These are phyloP conservation scores for Skeletonema potamos DNA, from an alignment of 108 stramenopile genomes.

Conservation along the genomic window DNA sequence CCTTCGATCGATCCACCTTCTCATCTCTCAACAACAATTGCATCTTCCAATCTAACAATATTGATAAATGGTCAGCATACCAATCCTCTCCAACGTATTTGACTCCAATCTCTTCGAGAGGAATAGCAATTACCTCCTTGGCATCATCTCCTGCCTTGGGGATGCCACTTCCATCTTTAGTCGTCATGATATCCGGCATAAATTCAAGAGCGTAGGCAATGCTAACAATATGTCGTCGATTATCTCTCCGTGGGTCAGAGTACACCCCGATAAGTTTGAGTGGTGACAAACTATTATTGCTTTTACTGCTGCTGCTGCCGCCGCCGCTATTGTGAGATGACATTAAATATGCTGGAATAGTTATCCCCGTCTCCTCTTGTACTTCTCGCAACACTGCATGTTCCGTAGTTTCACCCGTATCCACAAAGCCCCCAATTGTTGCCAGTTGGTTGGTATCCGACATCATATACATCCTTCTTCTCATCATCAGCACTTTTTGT, in stretches of 20 bases:
- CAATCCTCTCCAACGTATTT: slow-evolving; percentile 46
- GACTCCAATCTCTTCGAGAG: slow-evolving; percentile 58
- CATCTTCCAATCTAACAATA: slow-evolving; percentile 57
- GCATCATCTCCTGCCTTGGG: slow-evolving; percentile 87
- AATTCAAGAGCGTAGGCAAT: slow-evolving; percentile 61
- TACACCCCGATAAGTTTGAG: slow-evolving; percentile 73
- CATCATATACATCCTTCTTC: slow-evolving; percentile 31
- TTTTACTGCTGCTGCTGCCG: not conserved
- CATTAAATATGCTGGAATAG: slow-evolving; percentile 14
- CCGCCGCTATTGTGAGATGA: not conserved
- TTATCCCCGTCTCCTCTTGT: slow-evolving; percentile 77
- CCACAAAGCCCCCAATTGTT: slow-evolving; percentile 88
- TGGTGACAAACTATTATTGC: slow-evolving; percentile 18
- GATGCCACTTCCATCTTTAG: slow-evolving; percentile 24
- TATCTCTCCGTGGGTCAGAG: slow-evolving; percentile 84
- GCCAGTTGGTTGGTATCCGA: slow-evolving; percentile 83
- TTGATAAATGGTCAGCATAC: slow-evolving; percentile 59
- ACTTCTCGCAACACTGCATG: slow-evolving; percentile 73
- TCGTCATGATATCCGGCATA: slow-evolving; percentile 17
- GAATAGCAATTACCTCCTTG: slow-evolving; percentile 64
- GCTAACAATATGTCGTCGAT: slow-evolving; percentile 65
- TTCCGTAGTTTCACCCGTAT: slow-evolving; percentile 73
- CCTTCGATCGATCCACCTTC: not conserved
- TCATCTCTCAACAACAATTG: slow-evolving; percentile 6
- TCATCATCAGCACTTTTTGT: too few relatives aligned